Evolutionary conservation across 495 filamentous ascomycete species (phyloP), one percentile per base, ranked within the genome.

Genomic region (Cetradonia linearis): DNA sequence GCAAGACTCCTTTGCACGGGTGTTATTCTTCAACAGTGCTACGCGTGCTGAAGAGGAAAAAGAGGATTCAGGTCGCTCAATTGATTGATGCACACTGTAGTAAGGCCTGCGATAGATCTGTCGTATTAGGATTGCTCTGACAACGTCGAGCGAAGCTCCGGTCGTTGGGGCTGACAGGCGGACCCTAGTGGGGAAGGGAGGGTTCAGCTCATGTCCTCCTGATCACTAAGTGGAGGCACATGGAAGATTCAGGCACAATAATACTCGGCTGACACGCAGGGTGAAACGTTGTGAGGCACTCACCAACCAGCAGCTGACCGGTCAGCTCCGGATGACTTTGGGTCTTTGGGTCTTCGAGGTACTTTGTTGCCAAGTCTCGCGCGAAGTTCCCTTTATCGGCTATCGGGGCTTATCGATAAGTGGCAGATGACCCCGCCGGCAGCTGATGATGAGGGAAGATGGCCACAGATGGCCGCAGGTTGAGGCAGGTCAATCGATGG

Each of bases 201-300:
- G 59, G 27, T 50, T 61, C 59, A 61, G 59, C 59, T 55, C 25
- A 50, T 44, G 25, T 60, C 58, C 58, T 49, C 38, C 58, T 60
- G 58, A 60, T 37, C 36, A n/a, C 30, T 23, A 9, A 38, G 38
- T 23, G 14, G 20, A 28, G 58, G 58, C 58, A 53, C 47, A 42
- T 60, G 58, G 38, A 44, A 16, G 48, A 37, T 52, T 37, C 27
- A 60, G 46, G 36, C 48, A 53, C 58, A 42, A 49, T 16, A 13
- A 60, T 47, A 53, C n/a, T 3, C 20, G 36, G 42, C 52, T n/a
- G 0, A 11, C 47, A 25, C 52, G 42, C 50, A 38, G 20, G 48
- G 9, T 31, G 7, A 9, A 11, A 25, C 14, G 36, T 48, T 25
- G 20, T 27, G 25, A 40, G 0, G 11, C 20, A 18, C 27, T 53